These are phyloP conservation scores for Fusarium armeniacum DNA, from an alignment of 2,329 filamentous ascomycete species.

Conservation along the genomic window DNA sequence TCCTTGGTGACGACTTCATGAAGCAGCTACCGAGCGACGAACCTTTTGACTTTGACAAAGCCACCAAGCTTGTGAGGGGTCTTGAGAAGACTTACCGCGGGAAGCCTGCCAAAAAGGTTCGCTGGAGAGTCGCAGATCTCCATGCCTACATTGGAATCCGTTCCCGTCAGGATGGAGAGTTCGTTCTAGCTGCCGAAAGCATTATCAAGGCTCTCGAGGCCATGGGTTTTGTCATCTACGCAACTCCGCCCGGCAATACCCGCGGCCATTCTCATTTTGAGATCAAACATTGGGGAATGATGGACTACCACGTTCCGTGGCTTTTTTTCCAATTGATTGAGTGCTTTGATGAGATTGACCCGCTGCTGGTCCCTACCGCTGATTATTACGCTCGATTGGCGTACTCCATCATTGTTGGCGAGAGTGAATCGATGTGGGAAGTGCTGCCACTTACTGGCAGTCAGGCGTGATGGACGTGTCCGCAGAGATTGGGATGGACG, in stretches of 20 bases:
- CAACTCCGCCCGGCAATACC: neutral
- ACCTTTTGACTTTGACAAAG: neutral
- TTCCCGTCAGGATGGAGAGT: neutral
- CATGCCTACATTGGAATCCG: neutral
- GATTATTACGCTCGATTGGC: neutral
- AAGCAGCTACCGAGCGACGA: neutral
- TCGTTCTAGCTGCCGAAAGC: neutral
- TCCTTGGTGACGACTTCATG: neutral
- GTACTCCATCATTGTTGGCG: slow-evolving; percentile 1
- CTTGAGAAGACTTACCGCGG: slow-evolving; percentile 6
- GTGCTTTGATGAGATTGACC: neutral
- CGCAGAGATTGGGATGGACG: neutral
- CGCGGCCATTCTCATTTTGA: neutral
- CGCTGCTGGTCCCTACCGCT: fast-evolving
- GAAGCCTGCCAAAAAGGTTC: neutral
- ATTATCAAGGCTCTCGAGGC: slow-evolving; percentile 4
- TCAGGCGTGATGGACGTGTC: neutral
- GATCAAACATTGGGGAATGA: slow-evolving; percentile 8
- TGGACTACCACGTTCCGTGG: neutral
- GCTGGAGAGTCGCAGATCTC: neutral
- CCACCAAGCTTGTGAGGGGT: neutral
- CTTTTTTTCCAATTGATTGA: neutral
- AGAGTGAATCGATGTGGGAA: neutral
- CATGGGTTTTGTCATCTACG: neutral
- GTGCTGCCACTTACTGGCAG: slow-evolving; percentile 1